These are phyloP conservation scores for Globisporangium apiculatum DNA, from an alignment of 352 stramenopile species.

Conservation along the genomic window DNA sequence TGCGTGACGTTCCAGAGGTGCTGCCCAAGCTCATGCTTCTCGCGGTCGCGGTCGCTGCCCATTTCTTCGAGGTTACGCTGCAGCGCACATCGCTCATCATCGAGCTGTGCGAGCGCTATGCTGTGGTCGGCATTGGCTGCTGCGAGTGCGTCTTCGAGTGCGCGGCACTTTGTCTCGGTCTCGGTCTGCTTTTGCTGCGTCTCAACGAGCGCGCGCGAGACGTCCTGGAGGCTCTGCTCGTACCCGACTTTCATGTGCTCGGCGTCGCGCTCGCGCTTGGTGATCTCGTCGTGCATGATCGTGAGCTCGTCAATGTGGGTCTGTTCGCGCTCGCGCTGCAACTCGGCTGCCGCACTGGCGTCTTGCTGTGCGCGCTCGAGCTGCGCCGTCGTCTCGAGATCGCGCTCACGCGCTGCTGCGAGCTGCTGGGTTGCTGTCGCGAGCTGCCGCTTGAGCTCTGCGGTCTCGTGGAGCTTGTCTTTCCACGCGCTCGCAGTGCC, in stretches of 20 bases:
- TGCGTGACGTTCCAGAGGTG: conserved; percentile 58
- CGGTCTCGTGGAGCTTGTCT: conserved; percentile 50
- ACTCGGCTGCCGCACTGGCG: conserved; percentile 23
- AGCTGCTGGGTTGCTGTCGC: conserved; percentile 30
- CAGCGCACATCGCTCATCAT: conserved; percentile 12
- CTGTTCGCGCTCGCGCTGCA: conserved; percentile 21
- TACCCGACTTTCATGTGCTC: conserved; percentile 32
- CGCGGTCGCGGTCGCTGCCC: conserved; percentile 11
- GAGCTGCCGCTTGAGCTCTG: conserved; percentile 36
- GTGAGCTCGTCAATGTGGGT: conserved; percentile 43
- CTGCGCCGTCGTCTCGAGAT: conserved; percentile 25
- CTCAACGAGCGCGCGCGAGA: conserved; percentile 24
- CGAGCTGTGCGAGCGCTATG: conserved; percentile 11
- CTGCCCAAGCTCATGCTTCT: conserved; percentile 55
- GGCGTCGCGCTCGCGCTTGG: conserved; percentile 24
- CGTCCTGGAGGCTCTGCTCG: conserved; percentile 21
- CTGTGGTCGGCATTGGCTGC: conserved; percentile 15
- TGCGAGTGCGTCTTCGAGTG: conserved; percentile 19
- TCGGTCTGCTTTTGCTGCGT: conserved; percentile 22
- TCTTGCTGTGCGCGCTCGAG: conserved; percentile 28
- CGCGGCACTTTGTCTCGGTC: not conserved
- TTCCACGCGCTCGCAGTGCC: conserved; percentile 49
- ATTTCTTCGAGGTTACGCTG: conserved; percentile 7
- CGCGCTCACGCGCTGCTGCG: conserved; percentile 21
- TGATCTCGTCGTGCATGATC: conserved; percentile 58